Conservation (phyloP, 352 stramenopile genomes). For the Globisporangium polare region DNA sequence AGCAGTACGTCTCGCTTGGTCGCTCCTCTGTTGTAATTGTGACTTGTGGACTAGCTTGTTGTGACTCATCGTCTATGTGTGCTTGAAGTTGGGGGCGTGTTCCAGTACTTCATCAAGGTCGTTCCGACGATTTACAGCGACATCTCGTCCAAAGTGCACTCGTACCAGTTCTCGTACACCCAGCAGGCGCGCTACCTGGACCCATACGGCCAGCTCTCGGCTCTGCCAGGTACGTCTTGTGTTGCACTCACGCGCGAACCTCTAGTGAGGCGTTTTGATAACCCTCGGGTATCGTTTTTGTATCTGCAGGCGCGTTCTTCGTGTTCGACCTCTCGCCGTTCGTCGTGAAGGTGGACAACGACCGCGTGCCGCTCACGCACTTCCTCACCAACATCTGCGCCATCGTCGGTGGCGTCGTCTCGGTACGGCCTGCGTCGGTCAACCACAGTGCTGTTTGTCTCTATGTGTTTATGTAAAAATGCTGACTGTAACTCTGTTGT, state of each 20-base stretch:
- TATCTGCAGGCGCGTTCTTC: conserved; percentile 61
- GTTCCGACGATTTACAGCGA: conserved; percentile 85
- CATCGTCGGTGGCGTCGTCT: conserved; percentile 80
- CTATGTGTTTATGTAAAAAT: background rate
- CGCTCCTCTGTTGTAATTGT: background rate
- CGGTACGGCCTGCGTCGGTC: too few relatives aligned
- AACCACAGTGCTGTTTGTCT: background rate
- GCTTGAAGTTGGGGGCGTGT: conserved; percentile 61
- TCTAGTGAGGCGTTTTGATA: background rate
- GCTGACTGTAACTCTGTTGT: background rate
- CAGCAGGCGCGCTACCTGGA: conserved; percentile 76
- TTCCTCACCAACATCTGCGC: conserved; percentile 85
- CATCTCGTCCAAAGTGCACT: conserved; percentile 55
- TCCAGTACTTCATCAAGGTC: conserved; percentile 89
- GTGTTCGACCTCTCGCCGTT: conserved; percentile 85
- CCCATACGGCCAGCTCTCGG: conserved; percentile 56
- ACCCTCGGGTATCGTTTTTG: too few relatives aligned
- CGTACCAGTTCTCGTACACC: conserved; percentile 87
- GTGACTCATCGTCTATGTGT: conserved; percentile 5
- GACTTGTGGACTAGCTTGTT: background rate
- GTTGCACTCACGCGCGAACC: background rate
- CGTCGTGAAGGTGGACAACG: conserved; percentile 84
- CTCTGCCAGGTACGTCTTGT: conserved; percentile 43
- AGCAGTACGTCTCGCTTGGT: conserved; percentile 26
- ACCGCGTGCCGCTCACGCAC: conserved; percentile 74